phyloP scores from a whole-genome alignment of 352 stramenopile genomes.

The Pythium rhizo-oryzae region DNA sequence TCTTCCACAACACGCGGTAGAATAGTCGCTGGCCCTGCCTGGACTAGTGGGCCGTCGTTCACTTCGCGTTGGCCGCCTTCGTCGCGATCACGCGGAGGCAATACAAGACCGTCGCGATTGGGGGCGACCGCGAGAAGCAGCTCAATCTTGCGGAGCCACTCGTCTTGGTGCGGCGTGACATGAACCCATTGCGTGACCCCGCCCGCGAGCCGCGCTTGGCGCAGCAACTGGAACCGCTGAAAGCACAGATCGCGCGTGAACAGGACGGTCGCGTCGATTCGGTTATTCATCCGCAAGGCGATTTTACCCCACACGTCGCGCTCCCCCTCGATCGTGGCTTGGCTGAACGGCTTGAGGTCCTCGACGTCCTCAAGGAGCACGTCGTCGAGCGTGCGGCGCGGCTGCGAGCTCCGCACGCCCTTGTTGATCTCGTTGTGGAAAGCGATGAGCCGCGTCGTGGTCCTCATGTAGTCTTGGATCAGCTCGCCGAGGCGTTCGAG shows the following conservation, averaged over 20 bases:
- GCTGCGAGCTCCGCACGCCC: background rate
- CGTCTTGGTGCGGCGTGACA: background rate
- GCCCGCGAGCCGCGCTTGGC: background rate
- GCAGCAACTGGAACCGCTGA: background rate
- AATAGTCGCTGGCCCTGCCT: background rate
- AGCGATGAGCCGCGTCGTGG: background rate
- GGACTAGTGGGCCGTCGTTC: background rate
- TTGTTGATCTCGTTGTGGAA: background rate
- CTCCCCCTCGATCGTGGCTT: background rate
- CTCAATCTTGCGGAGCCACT: background rate
- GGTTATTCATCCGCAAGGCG: background rate
- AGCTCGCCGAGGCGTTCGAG: background rate
- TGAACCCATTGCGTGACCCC: background rate
- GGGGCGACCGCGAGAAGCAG: background rate
- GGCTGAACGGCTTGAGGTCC: background rate
- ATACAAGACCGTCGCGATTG: no score
- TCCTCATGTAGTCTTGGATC: background rate
- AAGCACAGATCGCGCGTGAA: background rate
- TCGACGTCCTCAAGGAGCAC: background rate
- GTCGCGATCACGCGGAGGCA: background rate
- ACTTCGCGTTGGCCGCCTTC: background rate
- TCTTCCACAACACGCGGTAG: background rate
- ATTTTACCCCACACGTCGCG: background rate
- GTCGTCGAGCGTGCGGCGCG: background rate
- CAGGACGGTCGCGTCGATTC: background rate